These are phyloP conservation scores for Teratosphaeriaceae sp. DNA, from an alignment of 2,329 filamentous ascomycete genomes.

Conservation along the genomic window DNA sequence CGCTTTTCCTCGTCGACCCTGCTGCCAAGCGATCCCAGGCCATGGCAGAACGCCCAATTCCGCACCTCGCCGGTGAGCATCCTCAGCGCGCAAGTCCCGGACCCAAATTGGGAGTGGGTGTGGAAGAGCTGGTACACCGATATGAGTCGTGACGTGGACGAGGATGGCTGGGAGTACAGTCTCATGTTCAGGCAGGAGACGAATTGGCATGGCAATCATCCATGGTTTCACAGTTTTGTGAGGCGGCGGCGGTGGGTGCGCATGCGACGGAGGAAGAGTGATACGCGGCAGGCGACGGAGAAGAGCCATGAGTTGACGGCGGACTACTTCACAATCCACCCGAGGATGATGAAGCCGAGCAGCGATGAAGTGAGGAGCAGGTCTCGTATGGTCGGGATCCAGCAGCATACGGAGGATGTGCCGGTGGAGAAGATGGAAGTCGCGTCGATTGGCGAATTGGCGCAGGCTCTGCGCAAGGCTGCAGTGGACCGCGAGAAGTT, in stretches of 20 bases:
- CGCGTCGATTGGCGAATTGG: slow-evolving; percentile 59
- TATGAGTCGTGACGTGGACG: slow-evolving; percentile 76
- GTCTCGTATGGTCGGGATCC: slow-evolving; percentile 8
- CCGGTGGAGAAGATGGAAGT: slow-evolving; percentile 48
- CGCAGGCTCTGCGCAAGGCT: slow-evolving; percentile 60
- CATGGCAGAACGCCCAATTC: slow-evolving; percentile 67
- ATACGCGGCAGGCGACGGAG: slow-evolving; percentile 33
- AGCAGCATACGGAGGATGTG: slow-evolving; percentile 29
- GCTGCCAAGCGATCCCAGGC: slow-evolving; percentile 73
- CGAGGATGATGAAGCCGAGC: slow-evolving; percentile 18
- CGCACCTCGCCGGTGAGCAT: slow-evolving; percentile 61
- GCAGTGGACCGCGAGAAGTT: slow-evolving; percentile 89
- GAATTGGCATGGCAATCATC: slow-evolving; percentile 76
- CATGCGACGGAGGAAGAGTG: slow-evolving; percentile 61
- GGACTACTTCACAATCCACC: slow-evolving; percentile 73
- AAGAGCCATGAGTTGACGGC: slow-evolving; percentile 62
- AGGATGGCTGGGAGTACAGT: slow-evolving; percentile 94
- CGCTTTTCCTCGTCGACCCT: slow-evolving; percentile 85
- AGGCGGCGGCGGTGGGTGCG: slow-evolving; percentile 81
- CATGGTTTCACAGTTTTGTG: slow-evolving; percentile 96
- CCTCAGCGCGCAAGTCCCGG: slow-evolving; percentile 82
- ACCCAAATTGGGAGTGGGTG: slow-evolving; percentile 91
- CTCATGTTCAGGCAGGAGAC: slow-evolving; percentile 62
- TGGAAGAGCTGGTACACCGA: slow-evolving; percentile 67
- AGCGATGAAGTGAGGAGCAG: slow-evolving; percentile 2